These are phyloP conservation scores for Spiromastix sp. DNA, from an alignment of 2,329 filamentous ascomycete species.

Conservation along the genomic window DNA sequence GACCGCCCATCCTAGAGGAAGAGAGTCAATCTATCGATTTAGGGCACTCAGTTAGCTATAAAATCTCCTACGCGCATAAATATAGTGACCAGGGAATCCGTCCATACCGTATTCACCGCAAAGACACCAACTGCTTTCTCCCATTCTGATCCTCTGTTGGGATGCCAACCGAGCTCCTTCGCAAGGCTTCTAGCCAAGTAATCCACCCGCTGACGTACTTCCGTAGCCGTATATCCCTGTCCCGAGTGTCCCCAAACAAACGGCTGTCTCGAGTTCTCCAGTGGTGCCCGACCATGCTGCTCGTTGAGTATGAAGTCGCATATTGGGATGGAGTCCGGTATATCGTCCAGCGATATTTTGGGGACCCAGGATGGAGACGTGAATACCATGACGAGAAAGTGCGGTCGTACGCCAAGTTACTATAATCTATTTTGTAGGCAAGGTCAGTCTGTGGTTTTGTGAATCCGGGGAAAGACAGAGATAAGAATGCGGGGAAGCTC, in stretches of 20 bases:
- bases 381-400: no score
- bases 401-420: no score
- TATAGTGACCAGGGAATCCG: conserved; percentile 3
- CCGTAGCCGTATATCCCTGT: conserved; percentile 45
- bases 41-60: not conserved
- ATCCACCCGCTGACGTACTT: conserved; percentile 51
- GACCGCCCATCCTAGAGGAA: conserved; percentile 56
- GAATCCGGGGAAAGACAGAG: not conserved
- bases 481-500: not conserved
- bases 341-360: conserved; percentile 31
- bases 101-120: conserved; percentile 55
- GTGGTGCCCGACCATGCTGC: conserved; percentile 50
- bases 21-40: conserved; percentile 50
- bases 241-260: conserved; percentile 64
- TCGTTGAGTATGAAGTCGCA: conserved; percentile 63
- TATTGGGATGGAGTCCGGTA: conserved; percentile 60
- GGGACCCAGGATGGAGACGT: conserved; percentile 23
- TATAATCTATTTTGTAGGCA: no score
- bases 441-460: no score
- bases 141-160: conserved; percentile 56
- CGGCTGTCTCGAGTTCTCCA: conserved; percentile 51
- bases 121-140: conserved; percentile 62
- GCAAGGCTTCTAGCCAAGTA: conserved; percentile 51
- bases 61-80: not conserved
- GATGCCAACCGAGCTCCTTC: conserved; percentile 53